Evolutionary conservation across 2,329 filamentous ascomycete genomes (phyloP), one percentile per base, ranked within the genome.

Genomic region (Hypoxylon sp.): DNA sequence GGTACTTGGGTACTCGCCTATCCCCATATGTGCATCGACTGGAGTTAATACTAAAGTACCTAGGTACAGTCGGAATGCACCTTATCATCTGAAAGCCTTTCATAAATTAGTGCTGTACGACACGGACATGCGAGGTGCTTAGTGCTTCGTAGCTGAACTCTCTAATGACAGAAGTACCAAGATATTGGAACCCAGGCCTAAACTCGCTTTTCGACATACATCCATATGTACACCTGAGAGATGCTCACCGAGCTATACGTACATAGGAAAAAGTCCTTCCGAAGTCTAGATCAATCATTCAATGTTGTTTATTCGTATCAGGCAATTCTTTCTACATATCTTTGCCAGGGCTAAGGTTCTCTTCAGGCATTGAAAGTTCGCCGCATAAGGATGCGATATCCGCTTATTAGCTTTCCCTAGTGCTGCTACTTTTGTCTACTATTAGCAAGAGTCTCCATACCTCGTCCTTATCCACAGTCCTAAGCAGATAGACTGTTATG

Each of bases 301-400:
- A 5, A 27, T 27, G 25, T 27, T 44, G n/a, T 54, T 54, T 13
- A 42, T 50, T 40, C 37, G 30, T 46, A 46, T 40, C 37, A 53
- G 25, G 10, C 10, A 30, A 57, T 42, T 49, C 40, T 37, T 44
- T 27, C 48, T 62, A 42, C 31, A 33, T 10, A 11, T 10, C 13
- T 37, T 13, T 37, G 33, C 33, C 13, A 13, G 11, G 22, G 20
- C 4, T 17, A 35, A 20, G 46, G 31, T 31, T 35, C 31, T 48
- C 35, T 31, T 33, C 20, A 13, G 22, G 40, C 22, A 30, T 4
- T 22, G 50, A 51, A 51, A 55, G 49, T 40, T 31, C 49, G 22
- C 60, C 67, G 42, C 33, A 57, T 66, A 40, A 60, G 63, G 57
- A 66, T 57, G 51, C 40, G 44, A 69, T 50, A 53, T 50, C 48